Base-by-base conservation (phyloP, 768 basidiomycete species). In the Suillus decipiens region DNA sequence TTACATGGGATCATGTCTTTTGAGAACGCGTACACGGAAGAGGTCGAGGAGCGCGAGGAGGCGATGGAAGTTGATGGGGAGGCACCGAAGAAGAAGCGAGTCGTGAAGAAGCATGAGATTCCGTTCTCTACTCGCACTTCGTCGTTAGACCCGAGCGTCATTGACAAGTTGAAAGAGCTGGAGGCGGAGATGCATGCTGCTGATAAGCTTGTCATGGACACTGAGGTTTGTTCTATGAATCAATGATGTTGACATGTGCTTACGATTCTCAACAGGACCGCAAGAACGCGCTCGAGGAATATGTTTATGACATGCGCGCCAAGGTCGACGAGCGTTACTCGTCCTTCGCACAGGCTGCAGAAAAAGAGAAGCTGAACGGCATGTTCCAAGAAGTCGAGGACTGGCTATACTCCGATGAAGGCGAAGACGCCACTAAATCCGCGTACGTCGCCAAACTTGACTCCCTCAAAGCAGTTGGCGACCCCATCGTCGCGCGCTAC, bases 271-370 rank as follows among this genome's bases (percentile, higher is more conserved):
- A 3, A 37, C 17, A 96, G 94, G 93, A 99, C 77, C 89, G 93
- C 77, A 99, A 98, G 81, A 99, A 99, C 74, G 95, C 96, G 5
- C 88, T 99, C 15, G 96, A 99, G 80, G 97, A 99, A 79, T 98
- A 96, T 80, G 91, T 99, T 63, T 98, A 98, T 79, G 96, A 99
- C 76, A 95, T 84, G 71, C 92, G 95, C 43, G 81, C 86, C 77
- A 96, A 97, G 80, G 85, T 99, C 64, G 96, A 98, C 42, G 92
- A 90, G 54, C 87, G 90, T 58, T 97, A 92, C 71, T 88, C 89
- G 19, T 55, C 85, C 14, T 99, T 82, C 76, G 91, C 90, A 59
- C 84, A 89, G 71, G 56, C 87, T 0, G 75, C 79, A 14, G 96
- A 99, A 79, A 96, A 95, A 80, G 75, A 85, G 65, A 86, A 85